phyloP scores from a whole-genome alignment of 306 rosid species.

The Neltuma alba region DNA sequence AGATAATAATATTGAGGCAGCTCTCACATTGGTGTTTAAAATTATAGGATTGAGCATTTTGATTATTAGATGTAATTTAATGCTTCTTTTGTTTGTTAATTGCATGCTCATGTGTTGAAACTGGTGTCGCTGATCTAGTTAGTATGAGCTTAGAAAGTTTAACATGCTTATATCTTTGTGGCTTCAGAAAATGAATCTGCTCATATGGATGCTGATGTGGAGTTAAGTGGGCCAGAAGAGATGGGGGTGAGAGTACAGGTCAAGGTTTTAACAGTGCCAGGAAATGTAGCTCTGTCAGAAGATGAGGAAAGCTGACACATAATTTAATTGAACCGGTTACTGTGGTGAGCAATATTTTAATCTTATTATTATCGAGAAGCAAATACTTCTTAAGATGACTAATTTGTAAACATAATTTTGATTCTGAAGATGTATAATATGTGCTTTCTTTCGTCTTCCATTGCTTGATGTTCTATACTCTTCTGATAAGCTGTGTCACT shows the following conservation, averaged over 20 bases:
- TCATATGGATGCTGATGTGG: slow-evolving; percentile 33
- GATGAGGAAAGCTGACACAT: slow-evolving; percentile 63
- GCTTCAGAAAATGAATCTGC: slow-evolving; percentile 28
- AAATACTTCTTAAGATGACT: neutral
- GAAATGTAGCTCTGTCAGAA: slow-evolving; percentile 37
- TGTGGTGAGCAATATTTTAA: slow-evolving; percentile 53
- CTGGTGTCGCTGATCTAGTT: neutral
- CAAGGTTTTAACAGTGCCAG: slow-evolving; percentile 50
- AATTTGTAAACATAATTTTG: neutral
- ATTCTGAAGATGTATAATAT: slow-evolving; percentile 3
- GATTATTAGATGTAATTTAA: neutral
- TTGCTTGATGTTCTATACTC: slow-evolving; percentile 1
- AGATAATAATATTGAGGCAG: neutral
- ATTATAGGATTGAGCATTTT: neutral
- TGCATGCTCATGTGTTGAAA: neutral
- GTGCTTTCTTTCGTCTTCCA: slow-evolving; percentile 13
- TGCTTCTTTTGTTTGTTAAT: neutral
- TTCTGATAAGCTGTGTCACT: neutral
- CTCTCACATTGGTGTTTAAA: neutral
- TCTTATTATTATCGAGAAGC: neutral
- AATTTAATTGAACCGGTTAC: slow-evolving; percentile 38
- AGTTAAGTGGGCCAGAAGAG: slow-evolving; percentile 44
- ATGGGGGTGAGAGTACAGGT: slow-evolving; percentile 56
- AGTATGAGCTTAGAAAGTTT: neutral
- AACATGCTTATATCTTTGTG: slow-evolving; percentile 4